Conservation (phyloP, 768 basidiomycete genomes). For the Pilatotrama ljubarskyi region DNA sequence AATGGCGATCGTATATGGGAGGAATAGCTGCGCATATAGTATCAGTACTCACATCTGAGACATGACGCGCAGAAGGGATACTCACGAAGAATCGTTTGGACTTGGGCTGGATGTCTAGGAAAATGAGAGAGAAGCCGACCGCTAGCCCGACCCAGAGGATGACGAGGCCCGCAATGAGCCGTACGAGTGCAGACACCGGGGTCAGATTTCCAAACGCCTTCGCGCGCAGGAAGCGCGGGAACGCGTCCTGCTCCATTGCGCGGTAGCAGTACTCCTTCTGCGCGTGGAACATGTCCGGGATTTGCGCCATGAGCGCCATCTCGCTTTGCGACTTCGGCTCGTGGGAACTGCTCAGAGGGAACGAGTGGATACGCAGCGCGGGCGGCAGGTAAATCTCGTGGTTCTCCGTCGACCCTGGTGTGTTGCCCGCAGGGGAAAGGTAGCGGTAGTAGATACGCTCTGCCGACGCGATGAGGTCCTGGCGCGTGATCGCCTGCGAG, state of each 20-base stretch:
- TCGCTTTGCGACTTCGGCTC: constrained; percentile 74
- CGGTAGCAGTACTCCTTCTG: constrained; percentile 98
- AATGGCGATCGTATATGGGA: constrained; percentile 87
- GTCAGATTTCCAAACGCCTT: constrained; percentile 99
- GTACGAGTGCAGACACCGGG: constrained; percentile 82
- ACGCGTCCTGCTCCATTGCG: constrained; percentile 94
- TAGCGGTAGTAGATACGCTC: constrained; percentile 97
- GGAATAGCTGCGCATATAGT: constrained; percentile 66
- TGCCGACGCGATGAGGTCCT: constrained; percentile 88
- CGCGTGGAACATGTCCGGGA: constrained; percentile 95
- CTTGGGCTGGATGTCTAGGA: constrained; percentile 91
- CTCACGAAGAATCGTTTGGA: constrained; percentile 93
- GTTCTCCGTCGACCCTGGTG: constrained; percentile 79
- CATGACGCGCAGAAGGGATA: constrained; percentile 26
- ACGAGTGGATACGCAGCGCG: constrained; percentile 84
- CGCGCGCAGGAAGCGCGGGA: constrained; percentile 89
- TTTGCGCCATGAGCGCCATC: constrained; percentile 76
- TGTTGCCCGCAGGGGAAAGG: constrained; percentile 78
- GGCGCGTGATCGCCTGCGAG: constrained; percentile 84
- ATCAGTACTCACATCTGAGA: constrained; percentile 13
- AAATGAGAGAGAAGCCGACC: constrained; percentile 86
- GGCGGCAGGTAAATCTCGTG: constrained; percentile 98
- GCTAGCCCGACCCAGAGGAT: constrained; percentile 95
- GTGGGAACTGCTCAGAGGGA: constrained; percentile 76
- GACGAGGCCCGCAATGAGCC: constrained; percentile 82